Conservation (phyloP, 345 rosid species). For the Excoecaria agallocha region DNA sequence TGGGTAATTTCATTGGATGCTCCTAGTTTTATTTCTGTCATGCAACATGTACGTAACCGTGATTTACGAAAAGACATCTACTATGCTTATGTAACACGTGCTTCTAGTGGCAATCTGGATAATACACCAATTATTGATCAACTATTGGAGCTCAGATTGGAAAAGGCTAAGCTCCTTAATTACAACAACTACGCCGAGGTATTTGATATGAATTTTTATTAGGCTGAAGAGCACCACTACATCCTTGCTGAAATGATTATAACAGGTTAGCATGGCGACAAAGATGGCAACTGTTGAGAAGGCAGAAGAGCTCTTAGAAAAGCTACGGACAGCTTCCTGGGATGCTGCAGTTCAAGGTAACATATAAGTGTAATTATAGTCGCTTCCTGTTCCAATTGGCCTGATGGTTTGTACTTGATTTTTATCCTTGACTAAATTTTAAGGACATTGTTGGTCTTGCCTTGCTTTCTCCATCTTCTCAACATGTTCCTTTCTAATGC, state of each 20-base stretch:
- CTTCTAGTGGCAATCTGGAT: slow-evolving; percentile 77
- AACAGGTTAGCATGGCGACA: slow-evolving; percentile 86
- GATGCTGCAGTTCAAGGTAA: slow-evolving; percentile 81
- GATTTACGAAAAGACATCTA: slow-evolving; percentile 81
- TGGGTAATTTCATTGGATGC: slow-evolving; percentile 82
- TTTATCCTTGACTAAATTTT: slow-evolving; percentile 3
- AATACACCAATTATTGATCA: slow-evolving; percentile 69
- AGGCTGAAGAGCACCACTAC: slow-evolving; percentile 6
- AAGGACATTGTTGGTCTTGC: not conserved
- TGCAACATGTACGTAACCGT: slow-evolving; percentile 84
- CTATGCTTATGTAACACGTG: slow-evolving; percentile 63
- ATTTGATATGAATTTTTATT: slow-evolving; percentile 18
- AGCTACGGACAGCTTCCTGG: slow-evolving; percentile 87
- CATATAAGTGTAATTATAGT: slow-evolving; percentile 13
- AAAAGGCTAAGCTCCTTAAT: slow-evolving; percentile 74
- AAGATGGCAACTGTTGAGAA: slow-evolving; percentile 93
- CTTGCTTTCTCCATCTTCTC: not conserved
- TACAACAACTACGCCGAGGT: slow-evolving; percentile 93
- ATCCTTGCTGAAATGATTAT: slow-evolving; percentile 23
- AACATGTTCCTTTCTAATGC: slow-evolving; percentile 3
- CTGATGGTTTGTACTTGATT: not conserved
- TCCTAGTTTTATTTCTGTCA: slow-evolving; percentile 76
- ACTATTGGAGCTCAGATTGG: slow-evolving; percentile 68
- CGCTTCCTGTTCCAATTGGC: not conserved
- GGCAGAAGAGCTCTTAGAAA: slow-evolving; percentile 76